phyloP scores from a whole-genome alignment of 2,329 filamentous ascomycete species.

The Didymella arachidicola region DNA sequence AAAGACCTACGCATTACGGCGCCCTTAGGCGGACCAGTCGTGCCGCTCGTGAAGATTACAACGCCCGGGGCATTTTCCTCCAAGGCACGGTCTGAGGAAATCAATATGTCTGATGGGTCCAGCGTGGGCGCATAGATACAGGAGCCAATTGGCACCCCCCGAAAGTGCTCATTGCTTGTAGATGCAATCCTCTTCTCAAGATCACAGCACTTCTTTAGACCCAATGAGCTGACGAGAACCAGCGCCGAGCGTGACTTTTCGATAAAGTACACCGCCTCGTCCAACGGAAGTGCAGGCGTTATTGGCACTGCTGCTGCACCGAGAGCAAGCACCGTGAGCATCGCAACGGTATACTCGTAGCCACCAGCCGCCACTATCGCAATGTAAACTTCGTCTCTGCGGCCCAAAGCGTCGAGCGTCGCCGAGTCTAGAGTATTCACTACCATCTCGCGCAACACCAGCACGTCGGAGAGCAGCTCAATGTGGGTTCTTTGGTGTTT shows the following conservation, averaged over 20 bases:
- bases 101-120: constrained; percentile 45
- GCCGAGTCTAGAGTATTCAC: constrained; percentile 37
- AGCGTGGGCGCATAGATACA: constrained; percentile 43
- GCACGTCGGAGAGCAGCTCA: constrained; percentile 56
- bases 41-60: constrained; percentile 59
- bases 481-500: constrained; percentile 51
- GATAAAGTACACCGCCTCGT: constrained; percentile 57
- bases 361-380: constrained; percentile 56
- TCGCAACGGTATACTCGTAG: constrained; percentile 59
- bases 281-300: constrained; percentile 51
- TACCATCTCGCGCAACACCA: constrained; percentile 53
- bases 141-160: constrained; percentile 49
- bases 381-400: constrained; percentile 54
- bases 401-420: constrained; percentile 40
- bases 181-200: constrained; percentile 37
- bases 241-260: constrained; percentile 51
- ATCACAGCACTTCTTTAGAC: constrained; percentile 41
- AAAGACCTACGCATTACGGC: constrained; percentile 56
- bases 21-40: constrained; percentile 57
- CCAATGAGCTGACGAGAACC: constrained; percentile 50
- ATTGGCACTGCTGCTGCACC: constrained; percentile 59
- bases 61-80: constrained; percentile 53
- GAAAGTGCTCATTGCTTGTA: constrained; percentile 45
- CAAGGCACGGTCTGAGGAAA: constrained; percentile 53
- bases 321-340: constrained; percentile 57